A percentile compares a stretch with the other conserved stretches of the same genome.
phyloP scores from a whole-genome alignment of 129 eudicot species.

The Mikania micrantha region DNA sequence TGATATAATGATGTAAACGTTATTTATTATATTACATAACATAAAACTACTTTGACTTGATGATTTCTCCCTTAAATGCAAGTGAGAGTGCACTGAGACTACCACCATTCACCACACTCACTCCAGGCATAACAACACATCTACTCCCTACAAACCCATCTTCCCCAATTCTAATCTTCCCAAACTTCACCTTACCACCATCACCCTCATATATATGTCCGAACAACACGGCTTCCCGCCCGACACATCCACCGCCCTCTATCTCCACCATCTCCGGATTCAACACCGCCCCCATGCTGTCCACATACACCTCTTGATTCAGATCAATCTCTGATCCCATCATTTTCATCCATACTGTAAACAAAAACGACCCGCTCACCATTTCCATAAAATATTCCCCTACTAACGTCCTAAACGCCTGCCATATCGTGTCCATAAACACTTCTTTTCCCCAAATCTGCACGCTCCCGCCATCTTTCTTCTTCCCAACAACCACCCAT shows the following conservation, averaged over 20 bases:
- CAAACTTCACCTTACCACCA: conserved; percentile 82
- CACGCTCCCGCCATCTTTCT: conserved; percentile 63
- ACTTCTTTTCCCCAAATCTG: conserved; percentile 56
- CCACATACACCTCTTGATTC: conserved; percentile 60
- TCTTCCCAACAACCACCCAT: conserved; percentile 60
- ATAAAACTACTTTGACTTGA: conserved; percentile 39
- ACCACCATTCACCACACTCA: conserved; percentile 56
- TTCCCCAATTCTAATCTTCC: conserved; percentile 63
- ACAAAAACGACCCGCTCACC: conserved; percentile 56
- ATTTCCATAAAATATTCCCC: conserved; percentile 75
- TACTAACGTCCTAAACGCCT: conserved; percentile 62
- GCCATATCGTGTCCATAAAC: conserved; percentile 82
- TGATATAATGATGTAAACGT: conserved; percentile 15
- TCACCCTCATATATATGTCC: conserved; percentile 89
- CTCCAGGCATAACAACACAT: conserved; percentile 83
- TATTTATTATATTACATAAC: conserved; percentile 4
- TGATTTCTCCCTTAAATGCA: conserved; percentile 65
- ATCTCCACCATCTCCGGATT: conserved; percentile 89
- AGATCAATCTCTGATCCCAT: conserved; percentile 58
- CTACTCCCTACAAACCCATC: conserved; percentile 86
- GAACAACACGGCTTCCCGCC: conserved; percentile 60
- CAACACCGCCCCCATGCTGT: conserved; percentile 74
- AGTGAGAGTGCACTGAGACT: conserved; percentile 55
- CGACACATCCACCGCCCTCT: conserved; percentile 66
- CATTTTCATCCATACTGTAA: conserved; percentile 61